Evolutionary conservation across 2,329 filamentous ascomycete species (phyloP), one percentile per base, ranked within the genome.

Genomic region (Fusarium acutatum): DNA sequence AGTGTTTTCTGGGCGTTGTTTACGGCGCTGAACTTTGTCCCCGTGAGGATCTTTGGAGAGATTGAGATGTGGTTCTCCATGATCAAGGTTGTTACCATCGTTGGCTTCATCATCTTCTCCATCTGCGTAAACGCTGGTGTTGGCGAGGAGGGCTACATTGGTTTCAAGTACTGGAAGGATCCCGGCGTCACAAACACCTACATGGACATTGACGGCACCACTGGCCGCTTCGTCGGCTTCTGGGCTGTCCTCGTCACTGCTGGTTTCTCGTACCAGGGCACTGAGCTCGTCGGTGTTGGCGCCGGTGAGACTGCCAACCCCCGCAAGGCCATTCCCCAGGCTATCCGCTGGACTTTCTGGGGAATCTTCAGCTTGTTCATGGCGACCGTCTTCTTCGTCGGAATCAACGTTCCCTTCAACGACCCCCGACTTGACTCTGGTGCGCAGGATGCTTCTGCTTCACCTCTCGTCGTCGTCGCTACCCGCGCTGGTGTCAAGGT

Each of bases 61-160:
- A 85, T 94, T 34, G 94, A 96, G 80, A 94, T 95, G 82, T 94
- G 91, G 88, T 90, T 95, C 75, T 91, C 92, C 11, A 89, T 86
- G 64, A 90, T 96, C 85, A 96, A 96, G 82, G 92, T 95, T 63
- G 76, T 94, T 56, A 93, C 92, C 34, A 89, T 95, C 43, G 60
- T 93, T 47, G 92, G 92, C 46, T 94, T 95, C 84, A 88, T 94
- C 84, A 91, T 95, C 79, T 93, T 95, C 75, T 90, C 88, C 72
- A 92, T 94, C 75, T 93, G 91, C 81, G 87, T 95, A 82, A 91
- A 94, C 78, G 92, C 91, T 7, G 93, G 93, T 50, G 92, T 86
- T 11, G 91, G 92, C 26, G 78, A 89, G 22, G 85, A 94, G 71
- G 91, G 91, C n/a, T 91, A 92, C 77, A 85, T 95, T 56, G 93